phyloP scores from a whole-genome alignment of 176 grass and related monocot genomes.

The Saccharum spontaneum region DNA sequence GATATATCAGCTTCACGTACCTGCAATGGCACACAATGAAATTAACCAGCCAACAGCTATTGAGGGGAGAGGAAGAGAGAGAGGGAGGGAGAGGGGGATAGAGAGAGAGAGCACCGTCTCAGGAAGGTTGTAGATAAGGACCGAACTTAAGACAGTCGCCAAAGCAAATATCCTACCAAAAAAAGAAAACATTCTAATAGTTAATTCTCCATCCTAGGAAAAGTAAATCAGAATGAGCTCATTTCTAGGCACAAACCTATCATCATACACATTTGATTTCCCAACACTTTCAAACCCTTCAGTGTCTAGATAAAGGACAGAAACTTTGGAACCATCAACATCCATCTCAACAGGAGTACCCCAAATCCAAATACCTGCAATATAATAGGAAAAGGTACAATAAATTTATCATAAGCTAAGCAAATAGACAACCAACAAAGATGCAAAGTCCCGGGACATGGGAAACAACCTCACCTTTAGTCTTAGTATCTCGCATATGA shows the following conservation, averaged over 20 bases:
- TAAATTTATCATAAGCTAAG: background rate
- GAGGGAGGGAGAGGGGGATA: background rate
- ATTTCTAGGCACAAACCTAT: constrained; percentile 65
- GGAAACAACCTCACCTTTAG: constrained; percentile 60
- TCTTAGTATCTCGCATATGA: constrained; percentile 99
- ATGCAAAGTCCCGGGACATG: background rate
- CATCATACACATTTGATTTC: constrained; percentile 99
- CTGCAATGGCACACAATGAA: constrained; percentile 49
- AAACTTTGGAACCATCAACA: constrained; percentile 90
- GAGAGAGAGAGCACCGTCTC: constrained; percentile 68
- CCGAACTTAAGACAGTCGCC: constrained; percentile 96
- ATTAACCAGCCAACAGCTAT: background rate
- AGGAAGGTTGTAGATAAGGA: constrained; percentile 98
- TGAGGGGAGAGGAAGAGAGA: background rate
- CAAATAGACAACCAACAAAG: constrained; percentile 15
- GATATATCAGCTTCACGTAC: constrained; percentile 99
- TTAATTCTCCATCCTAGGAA: background rate
- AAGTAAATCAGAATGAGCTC: constrained; percentile 3
- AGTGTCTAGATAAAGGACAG: constrained; percentile 93
- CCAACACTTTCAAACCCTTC: constrained; percentile 99
- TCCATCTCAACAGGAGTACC: constrained; percentile 83
- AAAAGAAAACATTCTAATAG: background rate
- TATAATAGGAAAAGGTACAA: constrained; percentile 17
- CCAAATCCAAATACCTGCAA: constrained; percentile 96
- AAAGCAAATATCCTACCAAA: constrained; percentile 91